Base-by-base conservation (phyloP, 106 monocot genomes). In the Phalaenopsis aphrodite region DNA sequence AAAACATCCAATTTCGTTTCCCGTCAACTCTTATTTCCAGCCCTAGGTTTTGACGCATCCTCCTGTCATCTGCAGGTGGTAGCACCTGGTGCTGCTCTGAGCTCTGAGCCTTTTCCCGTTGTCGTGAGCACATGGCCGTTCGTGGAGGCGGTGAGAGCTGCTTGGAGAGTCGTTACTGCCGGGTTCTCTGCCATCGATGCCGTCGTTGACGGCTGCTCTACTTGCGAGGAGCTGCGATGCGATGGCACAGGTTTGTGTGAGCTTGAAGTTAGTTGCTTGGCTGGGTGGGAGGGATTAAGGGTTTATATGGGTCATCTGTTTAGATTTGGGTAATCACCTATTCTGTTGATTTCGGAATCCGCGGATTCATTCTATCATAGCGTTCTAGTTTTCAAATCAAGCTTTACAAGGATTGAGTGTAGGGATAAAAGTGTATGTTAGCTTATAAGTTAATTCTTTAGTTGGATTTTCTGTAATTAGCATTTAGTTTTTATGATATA, bases 61-160 rank as follows among this genome's bases (percentile, higher is more conserved):
- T 74, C 42, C 7, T 73, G 17, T 42, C 14, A 19, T 42, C 52
- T 74, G 6, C 42, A 42, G 74, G n/a, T 64, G n/a, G 74, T 17
- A 12, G 24, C 43, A 8, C 0, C 43, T 39, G 80, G 66, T 21
- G 80, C 38, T 30, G 45, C 18, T 3, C 21, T 67, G 43, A 68
- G 56, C 47, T 52, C 79, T 11, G 82, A 16, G 8, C 38, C 39
- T 19, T 82, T 81, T 38, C 94, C 93, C 6, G 74, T 97, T 48
- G 96, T 97, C 84, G 87, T 96, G 52, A 88, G 90, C 88, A 96
- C 96, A 23, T 97, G 91, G 94, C 90, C 94, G 15, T 97, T 97
- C 67, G 80, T 87, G 68, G 92, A 90, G 84, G 94, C 94, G n/a
- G 94, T 94, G 66, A 80, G 89, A 69, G 84, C 89, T 8, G 92